Base-by-base conservation (phyloP, 164 flowering plant species). In the Tetracentron sinense region DNA sequence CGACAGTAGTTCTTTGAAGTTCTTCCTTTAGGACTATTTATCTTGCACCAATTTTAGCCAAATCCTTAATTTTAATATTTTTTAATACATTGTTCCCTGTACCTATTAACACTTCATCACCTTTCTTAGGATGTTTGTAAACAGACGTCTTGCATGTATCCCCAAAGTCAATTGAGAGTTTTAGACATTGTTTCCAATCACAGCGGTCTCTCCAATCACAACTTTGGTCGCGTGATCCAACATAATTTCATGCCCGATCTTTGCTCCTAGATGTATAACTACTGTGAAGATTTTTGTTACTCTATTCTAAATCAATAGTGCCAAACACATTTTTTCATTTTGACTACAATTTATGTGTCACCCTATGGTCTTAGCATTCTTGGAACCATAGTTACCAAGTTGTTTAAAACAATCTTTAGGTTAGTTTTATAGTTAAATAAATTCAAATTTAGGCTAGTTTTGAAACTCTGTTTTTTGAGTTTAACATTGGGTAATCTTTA, bases 181-280 rank as follows among this genome's bases (percentile, higher is more conserved):
- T 6, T 88, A 85, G 50, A 85, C 92, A 69, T 89, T 67, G 58
- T 87, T 67, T 4, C 89, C 93, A 16, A 87, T 78, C 69, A 82
- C 89, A 1, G 89, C 85, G 0, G 92, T 89, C 73, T 89, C 93
- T 6, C 91, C 96, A 1, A 89, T 66, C 27, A 89, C 91, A 3
- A 87, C 68, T 3, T 91, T 93, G 0, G 93, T 89, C 0, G 89
- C 93, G 49, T 89, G 96, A 69, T 89, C 93, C 26, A 89, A 68
- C 72, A 89, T 60, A 2, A 89, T 79, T 56, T 93, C 93, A 1
- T 67, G 30, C 25, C 96, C 96, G n/a, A 89, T 84, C 62, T 65
- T 85, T 0, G 96, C 96, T 6, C 91, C 96, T 0, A 93, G 96
- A 60, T 89, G 96, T 17, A 89, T 87, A 62, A 87, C 96, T 35